Conservation (phyloP, 2,329 filamentous ascomycete genomes). For the Raffaelea albimanens region DNA sequence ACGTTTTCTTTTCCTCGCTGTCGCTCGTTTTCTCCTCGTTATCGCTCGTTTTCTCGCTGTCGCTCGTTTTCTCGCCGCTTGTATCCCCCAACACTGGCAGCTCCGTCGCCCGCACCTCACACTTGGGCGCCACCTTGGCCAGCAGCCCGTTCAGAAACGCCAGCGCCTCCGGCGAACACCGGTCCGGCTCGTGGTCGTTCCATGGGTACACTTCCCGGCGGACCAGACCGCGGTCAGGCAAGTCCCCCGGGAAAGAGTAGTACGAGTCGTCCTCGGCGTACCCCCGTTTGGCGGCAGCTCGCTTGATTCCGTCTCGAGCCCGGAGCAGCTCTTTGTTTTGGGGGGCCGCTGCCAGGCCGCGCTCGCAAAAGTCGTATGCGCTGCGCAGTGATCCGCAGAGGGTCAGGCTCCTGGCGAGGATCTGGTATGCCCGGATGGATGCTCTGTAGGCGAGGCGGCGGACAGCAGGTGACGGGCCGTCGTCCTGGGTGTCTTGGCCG, state of each 20-base stretch:
- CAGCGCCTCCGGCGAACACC: slow-evolving; percentile 60
- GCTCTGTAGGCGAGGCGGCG: slow-evolving; percentile 34
- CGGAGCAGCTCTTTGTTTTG: slow-evolving; percentile 45
- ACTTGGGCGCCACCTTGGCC: slow-evolving; percentile 63
- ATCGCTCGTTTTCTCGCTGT: slow-evolving; percentile 23
- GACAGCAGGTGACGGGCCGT: slow-evolving; percentile 15
- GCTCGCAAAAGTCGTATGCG: slow-evolving; percentile 54
- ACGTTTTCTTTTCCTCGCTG: slow-evolving; percentile 36
- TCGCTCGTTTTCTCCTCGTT: slow-evolving; percentile 16
- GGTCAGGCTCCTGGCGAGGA: slow-evolving; percentile 47
- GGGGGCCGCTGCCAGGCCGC: slow-evolving; percentile 47
- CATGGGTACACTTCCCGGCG: slow-evolving; percentile 63
- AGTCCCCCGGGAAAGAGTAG: slow-evolving; percentile 41
- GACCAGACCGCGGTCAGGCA: slow-evolving; percentile 62
- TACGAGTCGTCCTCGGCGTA: not conserved
- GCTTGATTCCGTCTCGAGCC: slow-evolving; percentile 43
- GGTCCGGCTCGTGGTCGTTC: slow-evolving; percentile 60
- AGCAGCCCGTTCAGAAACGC: slow-evolving; percentile 63
- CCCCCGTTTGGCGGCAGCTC: slow-evolving; percentile 33
- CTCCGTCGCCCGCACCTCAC: slow-evolving; percentile 66
- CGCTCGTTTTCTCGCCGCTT: not conserved
- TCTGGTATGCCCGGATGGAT: slow-evolving; percentile 49
- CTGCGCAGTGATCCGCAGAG: slow-evolving; percentile 61
- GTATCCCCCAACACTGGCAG: slow-evolving; percentile 59
- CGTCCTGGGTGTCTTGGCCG: slow-evolving; percentile 21